phyloP scores from a whole-genome alignment of 2,329 filamentous ascomycete species.

The Metarhizium brunneum region DNA sequence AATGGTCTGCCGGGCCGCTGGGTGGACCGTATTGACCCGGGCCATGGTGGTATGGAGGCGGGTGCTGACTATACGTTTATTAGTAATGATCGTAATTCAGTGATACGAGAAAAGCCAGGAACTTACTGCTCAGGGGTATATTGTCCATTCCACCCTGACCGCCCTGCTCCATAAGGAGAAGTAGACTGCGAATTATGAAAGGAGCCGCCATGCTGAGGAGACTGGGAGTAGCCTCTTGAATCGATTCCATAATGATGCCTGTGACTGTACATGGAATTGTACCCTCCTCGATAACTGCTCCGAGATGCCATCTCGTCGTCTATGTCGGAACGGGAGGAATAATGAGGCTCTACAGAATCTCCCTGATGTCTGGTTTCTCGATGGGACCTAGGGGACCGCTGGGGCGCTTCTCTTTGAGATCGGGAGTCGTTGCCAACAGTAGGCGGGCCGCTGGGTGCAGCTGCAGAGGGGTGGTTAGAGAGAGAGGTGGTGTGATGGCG shows the following conservation, averaged over 20 bases:
- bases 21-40: slow-evolving; percentile 38
- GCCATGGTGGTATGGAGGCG: slow-evolving; percentile 48
- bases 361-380: slow-evolving; percentile 20
- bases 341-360: slow-evolving; percentile 19
- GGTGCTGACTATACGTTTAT: slow-evolving; percentile 35
- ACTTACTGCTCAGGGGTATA: slow-evolving; percentile 33
- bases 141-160: slow-evolving; percentile 29
- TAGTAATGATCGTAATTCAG: slow-evolving; percentile 3
- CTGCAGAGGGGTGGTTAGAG: slow-evolving; percentile 11
- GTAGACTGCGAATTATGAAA: slow-evolving; percentile 36
- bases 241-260: slow-evolving; percentile 29
- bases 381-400: slow-evolving; percentile 18
- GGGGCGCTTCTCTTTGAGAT: slow-evolving; percentile 8
- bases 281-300: slow-evolving; percentile 32
- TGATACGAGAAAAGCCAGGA: neutral
- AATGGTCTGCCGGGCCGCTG: slow-evolving; percentile 44
- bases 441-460: slow-evolving; percentile 7
- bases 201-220: slow-evolving; percentile 32
- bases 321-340: slow-evolving; percentile 38
- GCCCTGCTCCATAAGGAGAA: slow-evolving; percentile 30
- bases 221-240: slow-evolving; percentile 27
- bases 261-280: slow-evolving; percentile 27
- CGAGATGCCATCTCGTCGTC: slow-evolving; percentile 41
- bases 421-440: neutral
- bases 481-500: slow-evolving; percentile 13